phyloP scores from a whole-genome alignment of 345 rosid species.

The Luvunga scandens region DNA sequence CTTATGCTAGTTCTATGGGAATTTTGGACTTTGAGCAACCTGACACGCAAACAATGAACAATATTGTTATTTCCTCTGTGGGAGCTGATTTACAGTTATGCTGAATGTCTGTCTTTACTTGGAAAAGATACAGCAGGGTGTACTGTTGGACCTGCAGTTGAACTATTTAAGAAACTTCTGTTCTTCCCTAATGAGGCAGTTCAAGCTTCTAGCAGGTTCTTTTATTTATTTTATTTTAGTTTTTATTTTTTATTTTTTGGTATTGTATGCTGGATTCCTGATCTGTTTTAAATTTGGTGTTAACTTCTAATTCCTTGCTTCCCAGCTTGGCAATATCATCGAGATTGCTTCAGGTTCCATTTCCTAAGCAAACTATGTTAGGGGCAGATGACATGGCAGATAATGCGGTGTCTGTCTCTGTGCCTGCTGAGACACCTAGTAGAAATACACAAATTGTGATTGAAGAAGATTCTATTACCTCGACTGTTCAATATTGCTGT shows the following conservation, averaged over 20 bases:
- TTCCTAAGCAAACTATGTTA: slow-evolving; percentile 93
- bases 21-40: slow-evolving; percentile 92
- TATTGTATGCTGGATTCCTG: slow-evolving; percentile 6
- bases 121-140: slow-evolving; percentile 56
- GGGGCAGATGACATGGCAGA: slow-evolving; percentile 78
- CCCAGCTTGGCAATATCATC: slow-evolving; percentile 97
- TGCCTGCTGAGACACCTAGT: slow-evolving; percentile 55
- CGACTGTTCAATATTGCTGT: slow-evolving; percentile 97
- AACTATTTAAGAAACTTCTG: slow-evolving; percentile 74
- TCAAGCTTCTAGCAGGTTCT: slow-evolving; percentile 96
- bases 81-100: slow-evolving; percentile 93
- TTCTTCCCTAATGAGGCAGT: slow-evolving; percentile 79
- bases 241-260: background rate
- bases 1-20: slow-evolving; percentile 94
- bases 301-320: slow-evolving; percentile 22
- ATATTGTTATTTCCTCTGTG: slow-evolving; percentile 81
- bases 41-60: slow-evolving; percentile 91
- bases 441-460: slow-evolving; percentile 77
- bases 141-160: slow-evolving; percentile 91
- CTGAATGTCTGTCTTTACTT: slow-evolving; percentile 88
- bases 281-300: background rate
- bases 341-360: slow-evolving; percentile 97
- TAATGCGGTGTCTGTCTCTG: slow-evolving; percentile 49
- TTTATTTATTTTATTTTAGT: slow-evolving; percentile 7
- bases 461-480: slow-evolving; percentile 92